phyloP scores from a whole-genome alignment of 1,284 basidiomycete genomes.

The Ceratobasidium sp. region DNA sequence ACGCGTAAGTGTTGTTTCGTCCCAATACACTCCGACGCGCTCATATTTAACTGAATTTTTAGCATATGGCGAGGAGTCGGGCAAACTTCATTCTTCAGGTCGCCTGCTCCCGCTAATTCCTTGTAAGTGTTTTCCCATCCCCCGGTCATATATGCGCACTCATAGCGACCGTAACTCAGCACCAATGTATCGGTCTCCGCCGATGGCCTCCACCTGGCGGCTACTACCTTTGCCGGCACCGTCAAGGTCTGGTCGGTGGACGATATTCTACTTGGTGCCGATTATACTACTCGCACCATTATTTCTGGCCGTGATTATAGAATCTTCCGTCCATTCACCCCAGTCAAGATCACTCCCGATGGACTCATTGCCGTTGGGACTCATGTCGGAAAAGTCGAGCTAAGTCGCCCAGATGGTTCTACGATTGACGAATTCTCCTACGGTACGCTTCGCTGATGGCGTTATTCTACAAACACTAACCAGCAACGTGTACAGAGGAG shows the following conservation, averaged over 20 bases:
- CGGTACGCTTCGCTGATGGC: neutral
- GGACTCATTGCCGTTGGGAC: neutral
- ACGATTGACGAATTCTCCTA: neutral
- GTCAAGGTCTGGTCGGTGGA: neutral
- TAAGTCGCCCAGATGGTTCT: neutral
- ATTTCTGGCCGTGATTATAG: neutral
- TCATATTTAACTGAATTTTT: neutral
- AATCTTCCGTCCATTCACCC: neutral
- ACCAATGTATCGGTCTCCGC: neutral
- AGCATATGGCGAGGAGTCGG: neutral
- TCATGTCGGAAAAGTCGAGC: neutral
- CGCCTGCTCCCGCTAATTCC: neutral
- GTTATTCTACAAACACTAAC: neutral
- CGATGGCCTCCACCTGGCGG: neutral
- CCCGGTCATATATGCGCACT: neutral
- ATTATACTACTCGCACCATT: neutral
- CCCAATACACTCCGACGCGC: neutral
- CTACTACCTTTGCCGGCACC: neutral
- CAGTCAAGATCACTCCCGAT: neutral
- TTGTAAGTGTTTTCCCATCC: neutral
- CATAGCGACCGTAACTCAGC: neutral
- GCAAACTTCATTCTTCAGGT: neutral
- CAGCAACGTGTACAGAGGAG: neutral
- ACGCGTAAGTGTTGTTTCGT: neutral
- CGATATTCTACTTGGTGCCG: neutral